Evolutionary conservation across 2,329 filamentous ascomycete genomes (phyloP), one percentile per base, ranked within the genome.

Genomic region (Lasiodiplodia sp.): DNA sequence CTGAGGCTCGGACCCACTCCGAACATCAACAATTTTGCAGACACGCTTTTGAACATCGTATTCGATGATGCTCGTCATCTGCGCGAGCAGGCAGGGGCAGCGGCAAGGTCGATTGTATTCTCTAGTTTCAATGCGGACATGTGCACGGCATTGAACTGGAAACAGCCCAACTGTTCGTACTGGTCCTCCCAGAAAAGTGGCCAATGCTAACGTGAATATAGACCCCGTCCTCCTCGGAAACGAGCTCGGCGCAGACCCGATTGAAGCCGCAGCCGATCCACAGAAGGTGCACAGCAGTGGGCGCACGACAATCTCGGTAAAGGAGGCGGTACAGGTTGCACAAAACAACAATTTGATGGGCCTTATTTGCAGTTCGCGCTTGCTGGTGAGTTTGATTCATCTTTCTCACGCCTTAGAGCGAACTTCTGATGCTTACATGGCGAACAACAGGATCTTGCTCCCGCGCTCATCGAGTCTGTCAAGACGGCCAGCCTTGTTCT

Each of bases 301-400:
- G 18, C 86, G 91, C 68, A 88, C 89, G 58, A 92, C 91, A 16
- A 91, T 91, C 72, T 97, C 93, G 6, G 93, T 98, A 73, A 99
- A 98, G 82, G 95, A 99, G 78, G 93, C 93, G 4, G 96, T 97
- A 16, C 88, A 94, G 71, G 93, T 97, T 76, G 94, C 95, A 25
- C 92, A 96, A 80, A 92, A 91, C 77, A 99, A 99, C 78, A 99
- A 99, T 78, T 93, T 99, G 72, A 99, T 99, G 96, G 96, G 96
- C 3, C 79, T 99, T 75, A 92, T 98, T 70, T 97, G 94, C 81
- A 94, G 91, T 73, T 95, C 93, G 38, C 88, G 91, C 72, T 85
- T 99, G 71, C 81, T 99, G 83, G 93, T 96, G 86, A 76, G 91
- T 53, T 44, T 31, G 11, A 3, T 86, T n/a, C 18, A 56, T 44